Base-by-base conservation (phyloP, 768 basidiomycete genomes). In the Tricholoma saponaceum region DNA sequence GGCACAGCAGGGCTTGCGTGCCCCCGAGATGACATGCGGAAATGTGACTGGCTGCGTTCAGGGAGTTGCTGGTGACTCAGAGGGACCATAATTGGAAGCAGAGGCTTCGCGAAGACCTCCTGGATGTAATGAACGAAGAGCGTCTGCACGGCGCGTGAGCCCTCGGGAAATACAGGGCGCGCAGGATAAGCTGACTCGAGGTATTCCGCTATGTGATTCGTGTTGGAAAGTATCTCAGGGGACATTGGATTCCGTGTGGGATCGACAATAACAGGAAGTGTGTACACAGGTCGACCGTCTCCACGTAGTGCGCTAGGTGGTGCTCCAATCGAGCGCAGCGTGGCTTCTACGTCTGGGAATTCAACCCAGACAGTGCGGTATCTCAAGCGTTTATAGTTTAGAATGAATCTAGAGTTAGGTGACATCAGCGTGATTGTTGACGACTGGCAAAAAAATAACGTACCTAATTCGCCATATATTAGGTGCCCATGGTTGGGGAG, bases 381-480 rank as follows among this genome's bases (percentile, higher is more conserved):
- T 0, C 77, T 81, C 6, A 92, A 78, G 3, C 84, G 79, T 65
- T 91, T 90, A 66, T 81, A 90, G 66, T 91, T 91, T n/a, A 91
- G 74, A 44, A 89, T 83, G 52, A 89, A 81, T 49, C 88, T 89
- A 55, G 23, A 56, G 55, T 25, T 39, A 33, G 3, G 52, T 25
- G 12, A 37, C 39, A 30, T 22, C 43, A 43, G 14, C 33, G 30
- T 54, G 26, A 10, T n/a, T n/a, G 14, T 18, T 28, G 33, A 13
- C 10, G 39, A 35, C 22, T 30, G 7, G n/a, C 22, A 54, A 13
- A 44, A 13, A 44, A 4, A 18, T 39, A 14, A 55, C 73, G 30
- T 53, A 84, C 87, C 89, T 75, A 60, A 90, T 80, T 44, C 86
- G 78, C 88, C 88, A 90, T 26, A 86, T 78, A 60, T 87, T 87